Percentiles rank a stretch among this genome's conserved stretches.
Conservation (phyloP, 75 land plant genomes). For the Cunninghamia lanceolata region DNA sequence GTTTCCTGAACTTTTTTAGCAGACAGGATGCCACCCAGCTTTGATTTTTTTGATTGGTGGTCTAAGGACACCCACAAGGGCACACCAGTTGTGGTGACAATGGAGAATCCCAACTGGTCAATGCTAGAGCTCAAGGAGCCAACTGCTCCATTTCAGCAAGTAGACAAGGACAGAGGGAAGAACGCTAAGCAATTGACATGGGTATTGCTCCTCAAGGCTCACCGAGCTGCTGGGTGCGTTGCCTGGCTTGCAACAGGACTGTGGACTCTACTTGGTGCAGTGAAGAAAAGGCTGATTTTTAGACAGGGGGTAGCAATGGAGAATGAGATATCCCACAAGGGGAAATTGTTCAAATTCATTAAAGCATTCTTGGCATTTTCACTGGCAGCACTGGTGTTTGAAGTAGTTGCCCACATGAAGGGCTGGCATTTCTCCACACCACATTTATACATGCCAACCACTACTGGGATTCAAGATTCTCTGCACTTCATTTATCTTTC, state of each 20-base stretch:
- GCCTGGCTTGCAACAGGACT: conserved; percentile 57
- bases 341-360: conserved; percentile 51
- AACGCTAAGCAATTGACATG: conserved; percentile 87
- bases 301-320: conserved; percentile 29
- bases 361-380: conserved; percentile 46
- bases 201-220: conserved; percentile 80
- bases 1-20: background rate
- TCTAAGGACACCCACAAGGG: conserved; percentile 52
- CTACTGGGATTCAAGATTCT: conserved; percentile 41
- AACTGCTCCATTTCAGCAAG: conserved; percentile 31
- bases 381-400: conserved; percentile 50
- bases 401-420: conserved; percentile 59
- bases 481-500: conserved; percentile 50
- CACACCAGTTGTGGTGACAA: conserved; percentile 82
- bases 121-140: conserved; percentile 74
- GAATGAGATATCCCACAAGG: conserved; percentile 43
- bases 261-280: conserved; percentile 56
- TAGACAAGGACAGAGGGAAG: conserved; percentile 59
- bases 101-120: conserved; percentile 87
- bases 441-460: conserved; percentile 39
- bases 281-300: conserved; percentile 52
- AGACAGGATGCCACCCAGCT: conserved; percentile 60
- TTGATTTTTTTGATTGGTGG: conserved; percentile 61
- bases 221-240: conserved; percentile 68
- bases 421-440: conserved; percentile 75